phyloP scores from a whole-genome alignment of 2,329 filamentous ascomycete genomes.

The Aspergillus novofumigatus region DNA sequence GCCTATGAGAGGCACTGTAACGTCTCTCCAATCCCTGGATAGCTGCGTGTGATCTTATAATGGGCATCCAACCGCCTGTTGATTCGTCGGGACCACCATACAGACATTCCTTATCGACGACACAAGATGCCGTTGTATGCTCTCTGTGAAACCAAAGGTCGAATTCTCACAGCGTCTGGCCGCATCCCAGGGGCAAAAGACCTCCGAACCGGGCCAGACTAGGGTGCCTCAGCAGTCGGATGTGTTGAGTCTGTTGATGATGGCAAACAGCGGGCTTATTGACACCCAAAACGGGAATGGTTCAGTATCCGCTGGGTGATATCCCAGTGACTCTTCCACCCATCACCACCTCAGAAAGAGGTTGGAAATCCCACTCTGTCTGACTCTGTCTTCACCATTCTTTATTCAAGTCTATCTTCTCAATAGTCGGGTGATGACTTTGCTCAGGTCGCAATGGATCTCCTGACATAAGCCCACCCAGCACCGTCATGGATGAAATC shows the following conservation, averaged over 20 bases:
- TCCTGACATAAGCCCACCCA: constrained; percentile 6
- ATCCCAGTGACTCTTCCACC: background rate
- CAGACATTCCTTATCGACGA: background rate
- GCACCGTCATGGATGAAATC: background rate
- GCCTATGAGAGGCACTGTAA: background rate
- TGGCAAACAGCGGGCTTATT: constrained; percentile 18
- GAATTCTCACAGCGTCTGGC: background rate
- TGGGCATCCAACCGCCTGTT: background rate
- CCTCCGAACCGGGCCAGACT: background rate
- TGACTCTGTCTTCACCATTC: constrained; percentile 1
- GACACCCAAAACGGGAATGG: constrained; percentile 19
- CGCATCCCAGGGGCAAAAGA: background rate
- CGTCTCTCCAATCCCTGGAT: background rate
- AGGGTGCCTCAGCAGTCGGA: background rate
- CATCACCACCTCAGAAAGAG: constrained; percentile 4
- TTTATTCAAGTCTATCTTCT: constrained; percentile 10
- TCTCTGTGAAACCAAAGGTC: background rate
- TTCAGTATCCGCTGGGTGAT: constrained; percentile 1
- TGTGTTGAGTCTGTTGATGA: background rate
- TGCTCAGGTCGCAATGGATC: background rate
- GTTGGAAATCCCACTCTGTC: background rate
- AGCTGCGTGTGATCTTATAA: background rate
- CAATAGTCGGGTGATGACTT: constrained; percentile 13
- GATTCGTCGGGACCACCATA: background rate
- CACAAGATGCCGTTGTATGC: background rate